Evolutionary conservation across 257 asterid species (phyloP).

Genomic region (Penstemon eatonii): DNA sequence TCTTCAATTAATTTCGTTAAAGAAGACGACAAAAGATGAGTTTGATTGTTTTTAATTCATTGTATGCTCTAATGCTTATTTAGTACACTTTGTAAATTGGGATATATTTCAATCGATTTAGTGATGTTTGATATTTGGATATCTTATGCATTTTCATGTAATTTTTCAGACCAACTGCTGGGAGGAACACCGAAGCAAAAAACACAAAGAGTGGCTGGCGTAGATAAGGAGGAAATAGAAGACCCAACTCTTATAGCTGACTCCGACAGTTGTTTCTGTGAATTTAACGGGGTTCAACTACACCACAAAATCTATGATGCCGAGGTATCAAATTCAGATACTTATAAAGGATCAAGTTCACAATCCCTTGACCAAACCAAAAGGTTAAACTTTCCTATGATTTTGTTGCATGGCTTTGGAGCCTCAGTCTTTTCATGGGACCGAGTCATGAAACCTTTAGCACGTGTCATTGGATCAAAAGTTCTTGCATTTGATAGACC

Average conservation of each 20-base stretch:
- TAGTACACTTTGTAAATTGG: not conserved
- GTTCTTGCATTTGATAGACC: constrained; percentile 97
- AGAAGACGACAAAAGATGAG: not conserved
- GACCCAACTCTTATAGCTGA: constrained; percentile 74
- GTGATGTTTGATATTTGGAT: not conserved
- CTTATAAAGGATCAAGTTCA: constrained; percentile 33
- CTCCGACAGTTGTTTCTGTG: constrained; percentile 82
- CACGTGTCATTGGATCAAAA: constrained; percentile 54
- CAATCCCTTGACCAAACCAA: constrained; percentile 32
- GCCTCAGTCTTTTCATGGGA: constrained; percentile 89
- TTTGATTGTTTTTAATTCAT: not conserved
- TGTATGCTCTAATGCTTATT: not conserved
- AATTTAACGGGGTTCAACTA: constrained; percentile 77
- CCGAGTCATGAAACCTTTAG: constrained; percentile 75
- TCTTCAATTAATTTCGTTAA: not conserved
- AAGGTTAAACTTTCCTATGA: constrained; percentile 58
- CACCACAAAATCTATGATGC: constrained; percentile 82
- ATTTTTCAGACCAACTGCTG: constrained; percentile 46
- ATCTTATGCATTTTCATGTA: constrained; percentile 10
- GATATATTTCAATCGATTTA: not conserved
- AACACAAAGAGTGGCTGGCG: constrained; percentile 49
- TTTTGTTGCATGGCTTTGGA: constrained; percentile 92
- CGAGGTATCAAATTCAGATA: constrained; percentile 34
- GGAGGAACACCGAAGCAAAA: constrained; percentile 41
- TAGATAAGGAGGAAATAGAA: constrained; percentile 72